Conservation (phyloP, 805 yeast species). For the Lipomyces starkeyi region DNA sequence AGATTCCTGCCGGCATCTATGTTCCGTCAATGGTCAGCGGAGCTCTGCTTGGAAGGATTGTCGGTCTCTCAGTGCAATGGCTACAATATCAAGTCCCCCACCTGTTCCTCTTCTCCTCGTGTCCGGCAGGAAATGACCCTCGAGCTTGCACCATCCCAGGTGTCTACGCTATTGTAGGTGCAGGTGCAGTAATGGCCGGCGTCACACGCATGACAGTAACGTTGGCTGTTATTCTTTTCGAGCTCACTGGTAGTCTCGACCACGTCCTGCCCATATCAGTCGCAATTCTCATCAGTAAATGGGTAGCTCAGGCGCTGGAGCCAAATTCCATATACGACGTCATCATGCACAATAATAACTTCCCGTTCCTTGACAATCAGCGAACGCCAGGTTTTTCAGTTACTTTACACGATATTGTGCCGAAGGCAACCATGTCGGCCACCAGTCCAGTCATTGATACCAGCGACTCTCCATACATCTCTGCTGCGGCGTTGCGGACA, state of each 20-base stretch:
- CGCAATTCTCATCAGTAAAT: slow-evolving; percentile 61
- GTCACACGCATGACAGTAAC: slow-evolving; percentile 62
- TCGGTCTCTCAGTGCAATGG: slow-evolving; percentile 55
- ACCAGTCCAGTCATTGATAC: slow-evolving; percentile 48
- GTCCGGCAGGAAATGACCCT: slow-evolving; percentile 38
- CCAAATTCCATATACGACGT: slow-evolving; percentile 58
- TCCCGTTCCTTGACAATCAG: slow-evolving; percentile 60
- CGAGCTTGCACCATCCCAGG: slow-evolving; percentile 54
- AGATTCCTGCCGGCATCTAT: slow-evolving; percentile 65
- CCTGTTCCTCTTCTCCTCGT: slow-evolving; percentile 36
- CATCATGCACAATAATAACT: slow-evolving; percentile 55
- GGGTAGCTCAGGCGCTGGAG: slow-evolving; percentile 61
- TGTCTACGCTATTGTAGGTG: slow-evolving; percentile 60
- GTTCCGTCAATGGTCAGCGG: slow-evolving; percentile 71
- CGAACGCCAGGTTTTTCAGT: slow-evolving; percentile 47
- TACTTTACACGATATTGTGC: slow-evolving; percentile 52
- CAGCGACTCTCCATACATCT: slow-evolving; percentile 47
- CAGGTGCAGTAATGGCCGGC: slow-evolving; percentile 65
- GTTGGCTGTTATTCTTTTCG: slow-evolving; percentile 58
- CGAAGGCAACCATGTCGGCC: slow-evolving; percentile 37
- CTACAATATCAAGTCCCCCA: slow-evolving; percentile 44
- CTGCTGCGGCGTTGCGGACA: slow-evolving; percentile 45
- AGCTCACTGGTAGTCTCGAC: slow-evolving; percentile 61
- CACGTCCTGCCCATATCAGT: slow-evolving; percentile 64
- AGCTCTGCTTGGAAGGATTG: slow-evolving; percentile 61